phyloP scores from a whole-genome alignment of 2,329 filamentous ascomycete genomes.

The Fusarium sp. region DNA sequence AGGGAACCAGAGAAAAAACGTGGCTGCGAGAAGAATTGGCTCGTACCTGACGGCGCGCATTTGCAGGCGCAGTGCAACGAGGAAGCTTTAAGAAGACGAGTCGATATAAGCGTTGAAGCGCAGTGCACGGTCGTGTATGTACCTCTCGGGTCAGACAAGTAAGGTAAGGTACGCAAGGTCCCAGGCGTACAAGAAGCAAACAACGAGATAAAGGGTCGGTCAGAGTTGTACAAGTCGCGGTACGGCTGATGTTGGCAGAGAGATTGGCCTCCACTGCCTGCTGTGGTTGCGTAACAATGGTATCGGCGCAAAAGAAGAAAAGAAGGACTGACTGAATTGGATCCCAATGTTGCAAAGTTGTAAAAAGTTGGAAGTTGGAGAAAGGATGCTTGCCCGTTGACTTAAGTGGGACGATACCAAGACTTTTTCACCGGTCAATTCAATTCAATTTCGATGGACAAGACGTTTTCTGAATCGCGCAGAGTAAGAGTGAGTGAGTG shows the following conservation, averaged over 20 bases:
- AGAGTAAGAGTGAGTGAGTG: not conserved
- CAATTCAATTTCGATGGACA: not conserved
- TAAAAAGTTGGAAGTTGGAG: slow-evolving; percentile 30
- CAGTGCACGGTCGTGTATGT: slow-evolving; percentile 12
- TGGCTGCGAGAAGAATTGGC: slow-evolving; percentile 5
- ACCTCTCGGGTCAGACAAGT: slow-evolving; percentile 14
- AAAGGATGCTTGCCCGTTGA: slow-evolving; percentile 1
- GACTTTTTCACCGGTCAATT: not conserved
- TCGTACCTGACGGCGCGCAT: slow-evolving; percentile 33
- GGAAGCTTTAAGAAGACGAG: not conserved
- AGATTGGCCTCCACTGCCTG: not conserved
- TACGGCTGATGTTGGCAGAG: not conserved
- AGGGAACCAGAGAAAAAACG: not conserved
- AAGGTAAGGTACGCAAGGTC: slow-evolving; percentile 14
- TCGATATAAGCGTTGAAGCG: slow-evolving; percentile 14
- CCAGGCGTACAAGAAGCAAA: slow-evolving; percentile 25
- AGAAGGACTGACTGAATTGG: not conserved
- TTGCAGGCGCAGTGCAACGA: slow-evolving; percentile 28
- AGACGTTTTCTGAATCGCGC: not conserved
- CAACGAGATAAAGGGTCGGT: slow-evolving; percentile 10
- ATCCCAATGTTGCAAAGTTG: not conserved
- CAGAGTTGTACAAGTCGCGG: slow-evolving; percentile 3
- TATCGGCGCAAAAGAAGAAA: not conserved
- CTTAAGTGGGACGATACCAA: slow-evolving; percentile 29
- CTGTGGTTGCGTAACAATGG: not conserved